phyloP scores from a whole-genome alignment of 352 stramenopile genomes.

The Phytophthora pisi region DNA sequence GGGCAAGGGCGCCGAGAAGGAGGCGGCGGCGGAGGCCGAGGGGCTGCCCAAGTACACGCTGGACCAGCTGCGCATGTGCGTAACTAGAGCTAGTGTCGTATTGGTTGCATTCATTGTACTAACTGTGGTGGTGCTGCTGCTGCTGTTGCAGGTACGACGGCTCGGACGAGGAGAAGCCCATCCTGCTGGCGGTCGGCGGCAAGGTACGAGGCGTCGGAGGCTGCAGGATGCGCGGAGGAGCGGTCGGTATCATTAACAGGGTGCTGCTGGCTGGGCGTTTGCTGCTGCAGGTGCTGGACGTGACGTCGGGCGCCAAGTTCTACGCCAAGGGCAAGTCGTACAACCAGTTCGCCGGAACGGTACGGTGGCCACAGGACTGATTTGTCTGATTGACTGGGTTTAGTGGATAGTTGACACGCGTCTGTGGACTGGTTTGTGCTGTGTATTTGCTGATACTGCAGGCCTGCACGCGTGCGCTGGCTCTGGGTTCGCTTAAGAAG shows the following conservation, averaged over 20 bases:
- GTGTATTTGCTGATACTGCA: slow-evolving; percentile 21
- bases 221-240: not conserved
- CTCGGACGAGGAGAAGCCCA: slow-evolving; percentile 62
- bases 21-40: slow-evolving; percentile 28
- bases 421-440: not conserved
- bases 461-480: slow-evolving; percentile 78
- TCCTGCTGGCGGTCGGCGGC: slow-evolving; percentile 71
- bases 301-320: slow-evolving; percentile 74
- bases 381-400: slow-evolving; percentile 1
- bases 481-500: slow-evolving; percentile 72
- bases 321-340: slow-evolving; percentile 78
- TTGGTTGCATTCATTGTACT: slow-evolving; percentile 9
- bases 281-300: slow-evolving; percentile 61
- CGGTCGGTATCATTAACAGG: slow-evolving; percentile 6
- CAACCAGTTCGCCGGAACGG: slow-evolving; percentile 74
- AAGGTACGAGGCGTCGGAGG: slow-evolving; percentile 46
- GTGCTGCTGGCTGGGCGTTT: not conserved
- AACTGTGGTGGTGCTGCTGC: not conserved
- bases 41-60: slow-evolving; percentile 61
- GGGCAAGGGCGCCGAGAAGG: slow-evolving; percentile 26
- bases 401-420: slow-evolving; percentile 15
- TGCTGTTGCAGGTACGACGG: slow-evolving; percentile 61
- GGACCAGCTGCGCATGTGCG: slow-evolving; percentile 65
- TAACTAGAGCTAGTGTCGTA: not conserved
- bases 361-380: slow-evolving; percentile 23